Evolutionary conservation across 345 rosid species (phyloP).

Genomic region (Raphanus raphanistrum): DNA sequence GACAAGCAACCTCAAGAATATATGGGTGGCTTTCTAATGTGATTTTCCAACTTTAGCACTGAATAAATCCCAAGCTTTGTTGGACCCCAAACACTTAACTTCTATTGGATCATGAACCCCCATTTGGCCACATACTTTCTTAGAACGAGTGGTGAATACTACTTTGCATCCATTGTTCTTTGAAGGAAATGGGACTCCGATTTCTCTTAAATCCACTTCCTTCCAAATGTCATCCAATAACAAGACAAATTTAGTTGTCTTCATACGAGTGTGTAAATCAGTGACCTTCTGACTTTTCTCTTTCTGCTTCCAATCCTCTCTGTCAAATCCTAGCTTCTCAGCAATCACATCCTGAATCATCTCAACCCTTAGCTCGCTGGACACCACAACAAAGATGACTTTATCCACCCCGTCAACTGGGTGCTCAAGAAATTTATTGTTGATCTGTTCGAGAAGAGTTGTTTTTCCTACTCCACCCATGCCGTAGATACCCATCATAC

Average conservation of each 20-base stretch:
- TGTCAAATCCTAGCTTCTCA: neutral
- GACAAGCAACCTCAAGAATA: neutral
- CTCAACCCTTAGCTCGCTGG: neutral
- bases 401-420: neutral
- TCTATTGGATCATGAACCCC: neutral
- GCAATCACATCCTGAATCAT: neutral
- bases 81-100: neutral
- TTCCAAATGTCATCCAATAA: neutral
- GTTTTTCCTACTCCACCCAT: conserved; percentile 4
- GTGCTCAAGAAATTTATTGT: neutral
- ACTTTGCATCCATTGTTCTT: neutral
- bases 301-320: neutral
- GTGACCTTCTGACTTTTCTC: neutral
- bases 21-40: neutral
- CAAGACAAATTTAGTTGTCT: neutral
- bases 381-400: neutral
- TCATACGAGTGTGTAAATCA: neutral
- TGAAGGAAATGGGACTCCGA: neutral
- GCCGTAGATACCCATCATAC: neutral
- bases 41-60: neutral
- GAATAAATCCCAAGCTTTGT: neutral
- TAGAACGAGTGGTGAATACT: neutral
- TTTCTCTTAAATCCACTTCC: neutral
- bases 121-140: neutral
- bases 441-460: conserved; percentile 29